Evolutionary conservation across 768 basidiomycete genomes (phyloP).

Genomic region (Leccinum incarnatum): DNA sequence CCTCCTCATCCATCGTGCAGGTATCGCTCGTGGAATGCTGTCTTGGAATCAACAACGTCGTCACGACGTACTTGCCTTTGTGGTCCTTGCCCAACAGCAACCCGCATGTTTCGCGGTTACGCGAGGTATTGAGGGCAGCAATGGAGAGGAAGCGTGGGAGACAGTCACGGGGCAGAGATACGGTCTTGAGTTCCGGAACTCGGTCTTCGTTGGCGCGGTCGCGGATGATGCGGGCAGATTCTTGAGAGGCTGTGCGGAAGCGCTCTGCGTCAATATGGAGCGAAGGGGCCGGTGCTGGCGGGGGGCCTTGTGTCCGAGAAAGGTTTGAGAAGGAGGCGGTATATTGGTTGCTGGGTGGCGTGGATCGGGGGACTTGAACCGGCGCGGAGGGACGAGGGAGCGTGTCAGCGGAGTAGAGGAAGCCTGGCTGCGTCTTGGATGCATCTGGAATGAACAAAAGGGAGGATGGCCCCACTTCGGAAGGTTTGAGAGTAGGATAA

Average conservation of each 20-base stretch:
- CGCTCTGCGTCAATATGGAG: constrained; percentile 27
- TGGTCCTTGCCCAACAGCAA: constrained; percentile 69
- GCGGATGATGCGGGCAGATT: constrained; percentile 34
- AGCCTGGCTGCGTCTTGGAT: constrained; percentile 20
- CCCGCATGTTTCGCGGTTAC: constrained; percentile 86
- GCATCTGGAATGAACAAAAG: constrained; percentile 43
- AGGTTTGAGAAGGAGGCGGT: constrained; percentile 24
- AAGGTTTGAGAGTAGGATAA: constrained; percentile 32
- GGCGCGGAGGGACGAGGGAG: constrained; percentile 37
- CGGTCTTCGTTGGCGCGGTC: constrained; percentile 31
- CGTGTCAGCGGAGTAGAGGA: constrained; percentile 33
- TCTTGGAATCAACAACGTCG: constrained; percentile 82
- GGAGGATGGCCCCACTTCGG: constrained; percentile 38
- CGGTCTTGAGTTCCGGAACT: constrained; percentile 51
- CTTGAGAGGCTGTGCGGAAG: constrained; percentile 34
- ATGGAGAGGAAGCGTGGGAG: constrained; percentile 75
- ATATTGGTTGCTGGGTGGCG: constrained; percentile 15
- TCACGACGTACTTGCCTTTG: constrained; percentile 65
- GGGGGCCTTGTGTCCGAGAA: constrained; percentile 27
- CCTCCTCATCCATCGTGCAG: constrained; percentile 91
- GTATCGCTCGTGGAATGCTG: constrained; percentile 88
- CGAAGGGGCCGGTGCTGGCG: constrained; percentile 19
- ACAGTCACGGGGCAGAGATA: constrained; percentile 69
- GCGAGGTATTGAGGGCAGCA: constrained; percentile 72
- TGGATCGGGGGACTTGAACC: constrained; percentile 7